These are phyloP conservation scores for Aeminium ludgeri DNA, from an alignment of 495 filamentous ascomycete species.

Conservation along the genomic window DNA sequence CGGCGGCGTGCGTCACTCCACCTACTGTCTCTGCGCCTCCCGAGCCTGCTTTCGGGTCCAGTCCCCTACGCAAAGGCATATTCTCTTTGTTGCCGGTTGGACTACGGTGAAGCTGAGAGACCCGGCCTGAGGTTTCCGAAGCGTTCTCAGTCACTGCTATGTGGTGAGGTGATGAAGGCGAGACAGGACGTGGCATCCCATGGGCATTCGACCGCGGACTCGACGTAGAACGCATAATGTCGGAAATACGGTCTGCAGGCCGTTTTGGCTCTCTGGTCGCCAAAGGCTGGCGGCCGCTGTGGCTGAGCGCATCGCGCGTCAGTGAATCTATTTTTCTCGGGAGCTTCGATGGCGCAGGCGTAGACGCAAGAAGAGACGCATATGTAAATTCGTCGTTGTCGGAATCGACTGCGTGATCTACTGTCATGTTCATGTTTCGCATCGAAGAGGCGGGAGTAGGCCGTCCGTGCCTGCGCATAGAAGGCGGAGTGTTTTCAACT, in stretches of 20 bases:
- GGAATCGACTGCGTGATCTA: background rate
- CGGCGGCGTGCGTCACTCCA: constrained; percentile 9
- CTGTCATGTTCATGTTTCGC: constrained; percentile 10
- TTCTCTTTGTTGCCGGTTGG: constrained; percentile 16
- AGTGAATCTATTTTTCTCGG: constrained; percentile 38
- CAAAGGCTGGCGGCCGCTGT: too few relatives aligned
- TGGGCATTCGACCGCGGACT: too few relatives aligned
- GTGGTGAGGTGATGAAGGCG: background rate
- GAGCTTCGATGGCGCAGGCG: constrained; percentile 29
- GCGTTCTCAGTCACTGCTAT: background rate
- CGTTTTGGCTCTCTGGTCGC: constrained; percentile 20
- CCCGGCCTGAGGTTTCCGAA: background rate
- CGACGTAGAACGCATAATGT: too few relatives aligned
- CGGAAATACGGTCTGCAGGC: constrained; percentile 9
- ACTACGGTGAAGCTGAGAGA: constrained; percentile 3
- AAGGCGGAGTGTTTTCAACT: constrained; percentile 28
- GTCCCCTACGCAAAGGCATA: constrained; percentile 8
- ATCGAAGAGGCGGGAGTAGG: constrained; percentile 4
- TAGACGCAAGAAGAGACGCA: constrained; percentile 43
- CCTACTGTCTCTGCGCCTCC: constrained; percentile 23
- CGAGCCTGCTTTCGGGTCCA: constrained; percentile 21
- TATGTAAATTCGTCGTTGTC: constrained; percentile 42
- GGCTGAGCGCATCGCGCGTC: constrained; percentile 14
- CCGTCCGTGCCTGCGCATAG: constrained; percentile 9
- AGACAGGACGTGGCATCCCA: too few relatives aligned